Evolutionary conservation across 2,329 filamentous ascomycete genomes (phyloP).

Genomic region (Metarhizium sp.): DNA sequence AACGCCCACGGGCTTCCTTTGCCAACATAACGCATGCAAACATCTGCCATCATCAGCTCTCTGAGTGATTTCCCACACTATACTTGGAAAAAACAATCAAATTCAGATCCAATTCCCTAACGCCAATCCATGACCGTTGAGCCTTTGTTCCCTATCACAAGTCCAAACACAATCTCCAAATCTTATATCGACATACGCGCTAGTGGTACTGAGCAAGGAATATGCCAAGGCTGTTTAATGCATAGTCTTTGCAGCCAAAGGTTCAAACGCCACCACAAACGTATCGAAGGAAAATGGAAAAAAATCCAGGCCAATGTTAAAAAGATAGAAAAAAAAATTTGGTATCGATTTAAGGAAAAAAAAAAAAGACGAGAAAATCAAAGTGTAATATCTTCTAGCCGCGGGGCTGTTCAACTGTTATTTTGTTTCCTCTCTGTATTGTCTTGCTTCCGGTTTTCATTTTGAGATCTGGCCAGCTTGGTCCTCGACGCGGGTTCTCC

Average conservation of each 20-base stretch:
- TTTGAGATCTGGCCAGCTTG: neutral
- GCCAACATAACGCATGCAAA: constrained; percentile 1
- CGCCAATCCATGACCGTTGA: constrained; percentile 1
- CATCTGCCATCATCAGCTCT: constrained; percentile 4
- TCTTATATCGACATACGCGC: neutral
- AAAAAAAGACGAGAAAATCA: neutral
- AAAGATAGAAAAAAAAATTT: neutral
- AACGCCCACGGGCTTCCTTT: constrained; percentile 3
- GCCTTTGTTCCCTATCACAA: neutral
- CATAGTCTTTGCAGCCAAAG: neutral
- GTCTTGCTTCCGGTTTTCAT: neutral
- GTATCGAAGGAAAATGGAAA: neutral
- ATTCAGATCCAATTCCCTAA: neutral
- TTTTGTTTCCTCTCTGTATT: neutral
- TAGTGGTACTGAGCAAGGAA: neutral
- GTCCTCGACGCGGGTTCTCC: neutral
- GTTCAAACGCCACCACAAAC: constrained; percentile 1
- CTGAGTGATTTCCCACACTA: neutral
- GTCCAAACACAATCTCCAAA: constrained; percentile 1
- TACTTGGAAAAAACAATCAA: neutral
- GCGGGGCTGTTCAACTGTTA: constrained; percentile 2
- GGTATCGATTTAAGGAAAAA: neutral
- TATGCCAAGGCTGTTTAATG: neutral
- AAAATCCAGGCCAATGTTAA: neutral
- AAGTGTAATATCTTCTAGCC: neutral